A percentile compares a stretch with the other conserved stretches of the same genome.
Conservation (phyloP, 352 stramenopile species). For the Lagenidium sp. region DNA sequence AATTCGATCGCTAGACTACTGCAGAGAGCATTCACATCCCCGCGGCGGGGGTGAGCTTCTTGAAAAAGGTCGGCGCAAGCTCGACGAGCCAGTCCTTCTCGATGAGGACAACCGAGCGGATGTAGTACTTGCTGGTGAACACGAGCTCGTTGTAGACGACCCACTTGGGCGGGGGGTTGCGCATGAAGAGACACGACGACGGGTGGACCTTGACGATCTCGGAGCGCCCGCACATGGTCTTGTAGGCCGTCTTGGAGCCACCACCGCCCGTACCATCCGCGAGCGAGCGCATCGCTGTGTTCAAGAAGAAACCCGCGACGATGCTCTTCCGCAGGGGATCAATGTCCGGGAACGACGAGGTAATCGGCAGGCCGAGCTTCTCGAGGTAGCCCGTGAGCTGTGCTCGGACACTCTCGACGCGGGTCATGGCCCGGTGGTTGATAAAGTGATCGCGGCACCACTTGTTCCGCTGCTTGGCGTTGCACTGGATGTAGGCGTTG, state of each 20-base stretch:
- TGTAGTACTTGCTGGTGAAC: constrained; percentile 89
- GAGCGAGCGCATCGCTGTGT: constrained; percentile 82
- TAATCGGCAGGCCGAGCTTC: constrained; percentile 56
- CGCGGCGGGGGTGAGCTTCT: constrained; percentile 38
- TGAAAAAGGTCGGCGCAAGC: constrained; percentile 77
- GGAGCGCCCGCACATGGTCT: constrained; percentile 75
- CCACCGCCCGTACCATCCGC: constrained; percentile 43
- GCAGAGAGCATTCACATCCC: too few relatives aligned
- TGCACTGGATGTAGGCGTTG: constrained; percentile 65
- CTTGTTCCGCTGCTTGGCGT: constrained; percentile 72
- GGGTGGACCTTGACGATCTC: constrained; percentile 86
- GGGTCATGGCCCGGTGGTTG: constrained; percentile 74
- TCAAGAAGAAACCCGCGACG: constrained; percentile 83
- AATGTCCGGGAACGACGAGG: constrained; percentile 65
- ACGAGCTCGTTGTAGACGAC: constrained; percentile 88
- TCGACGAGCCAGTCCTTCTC: constrained; percentile 87
- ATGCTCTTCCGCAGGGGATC: constrained; percentile 84
- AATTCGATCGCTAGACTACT: too few relatives aligned
- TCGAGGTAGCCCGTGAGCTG: constrained; percentile 67
- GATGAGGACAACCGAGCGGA: constrained; percentile 80
- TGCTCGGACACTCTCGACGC: constrained; percentile 72
- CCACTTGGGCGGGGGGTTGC: constrained; percentile 78
- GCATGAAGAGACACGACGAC: constrained; percentile 84
- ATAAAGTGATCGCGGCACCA: constrained; percentile 86
- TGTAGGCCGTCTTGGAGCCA: constrained; percentile 76